These are phyloP conservation scores for Lobosporangium transversale DNA, from an alignment of 192 early-diverging fungal genomes.

Conservation along the genomic window DNA sequence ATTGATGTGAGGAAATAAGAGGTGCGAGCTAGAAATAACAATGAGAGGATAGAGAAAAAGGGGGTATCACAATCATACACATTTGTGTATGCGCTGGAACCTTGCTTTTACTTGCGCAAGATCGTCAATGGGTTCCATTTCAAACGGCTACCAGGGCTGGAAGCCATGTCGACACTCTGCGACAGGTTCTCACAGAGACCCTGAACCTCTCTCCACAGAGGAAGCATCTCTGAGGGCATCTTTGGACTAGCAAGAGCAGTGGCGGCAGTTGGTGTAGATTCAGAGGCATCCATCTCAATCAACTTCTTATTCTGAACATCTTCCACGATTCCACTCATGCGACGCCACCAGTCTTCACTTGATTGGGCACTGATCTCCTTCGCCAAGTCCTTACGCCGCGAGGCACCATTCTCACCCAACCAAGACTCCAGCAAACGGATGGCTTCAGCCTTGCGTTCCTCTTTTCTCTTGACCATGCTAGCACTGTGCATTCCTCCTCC, in stretches of 20 bases:
- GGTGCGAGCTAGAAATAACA: background rate
- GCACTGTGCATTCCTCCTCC: conserved; percentile 14
- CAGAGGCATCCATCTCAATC: conserved; percentile 10
- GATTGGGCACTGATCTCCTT: conserved; percentile 10
- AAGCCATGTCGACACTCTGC: background rate
- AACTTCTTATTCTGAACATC: conserved; percentile 3
- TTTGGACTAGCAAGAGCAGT: background rate
- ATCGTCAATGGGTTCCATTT: conserved; percentile 41
- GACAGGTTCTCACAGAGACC: conserved; percentile 11
- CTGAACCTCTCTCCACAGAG: conserved; percentile 40
- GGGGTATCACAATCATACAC: too few relatives aligned
- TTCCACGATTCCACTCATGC: conserved; percentile 47
- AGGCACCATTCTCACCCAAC: conserved; percentile 30
- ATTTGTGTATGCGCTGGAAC: background rate
- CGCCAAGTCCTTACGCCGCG: conserved; percentile 29
- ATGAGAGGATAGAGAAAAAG: background rate
- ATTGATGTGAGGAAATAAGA: too few relatives aligned
- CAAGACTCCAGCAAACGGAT: conserved; percentile 33
- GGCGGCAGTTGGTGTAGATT: background rate
- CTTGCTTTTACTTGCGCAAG: conserved; percentile 31
- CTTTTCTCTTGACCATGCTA: conserved; percentile 17
- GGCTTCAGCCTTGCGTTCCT: conserved; percentile 37
- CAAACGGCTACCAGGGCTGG: conserved; percentile 15
- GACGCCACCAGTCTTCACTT: conserved; percentile 31
- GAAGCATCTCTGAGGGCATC: conserved; percentile 21